A percentile compares a stretch with the other conserved stretches of the same genome.
phyloP scores from a whole-genome alignment of 2,329 filamentous ascomycete species.

The Colletotrichum sp. region DNA sequence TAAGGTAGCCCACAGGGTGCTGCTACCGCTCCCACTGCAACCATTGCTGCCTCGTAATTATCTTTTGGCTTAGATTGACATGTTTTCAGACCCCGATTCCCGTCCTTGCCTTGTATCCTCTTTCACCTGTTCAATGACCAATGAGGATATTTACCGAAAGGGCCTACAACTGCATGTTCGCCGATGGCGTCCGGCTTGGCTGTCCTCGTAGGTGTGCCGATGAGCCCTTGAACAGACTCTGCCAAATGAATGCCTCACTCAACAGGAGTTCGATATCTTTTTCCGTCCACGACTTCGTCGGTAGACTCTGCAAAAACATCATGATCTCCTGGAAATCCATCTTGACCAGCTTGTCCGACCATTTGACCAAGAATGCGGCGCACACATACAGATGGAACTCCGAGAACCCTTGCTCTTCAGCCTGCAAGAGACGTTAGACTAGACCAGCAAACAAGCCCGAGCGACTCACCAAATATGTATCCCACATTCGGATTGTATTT shows the following conservation, averaged over 20 bases:
- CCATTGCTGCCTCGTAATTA: not conserved
- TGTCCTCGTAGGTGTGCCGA: conserved; percentile 80
- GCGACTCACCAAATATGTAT: conserved; percentile 87
- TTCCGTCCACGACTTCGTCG: conserved; percentile 93
- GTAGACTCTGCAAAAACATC: conserved; percentile 98
- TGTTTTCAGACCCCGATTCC: not conserved
- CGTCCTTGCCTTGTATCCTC: not conserved
- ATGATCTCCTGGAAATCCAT: conserved; percentile 99
- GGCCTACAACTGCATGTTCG: conserved; percentile 41
- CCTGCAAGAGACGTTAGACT: conserved; percentile 54
- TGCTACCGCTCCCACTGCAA: not conserved
- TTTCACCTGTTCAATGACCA: not conserved
- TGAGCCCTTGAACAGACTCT: conserved; percentile 94
- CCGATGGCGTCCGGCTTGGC: conserved; percentile 42
- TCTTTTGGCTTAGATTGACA: not conserved
- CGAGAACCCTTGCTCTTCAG: conserved; percentile 97
- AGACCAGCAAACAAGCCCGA: not conserved
- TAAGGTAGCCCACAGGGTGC: not conserved
- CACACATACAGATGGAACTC: conserved; percentile 99
- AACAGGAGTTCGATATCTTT: conserved; percentile 96
- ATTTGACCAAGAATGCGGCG: conserved; percentile 96
- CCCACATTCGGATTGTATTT: conserved; percentile 99
- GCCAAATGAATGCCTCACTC: conserved; percentile 98
- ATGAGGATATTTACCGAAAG: not conserved
- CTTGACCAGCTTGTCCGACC: conserved; percentile 91